Base-by-base conservation (phyloP, 306 rosid species). In the Vigna trinervia region DNA sequence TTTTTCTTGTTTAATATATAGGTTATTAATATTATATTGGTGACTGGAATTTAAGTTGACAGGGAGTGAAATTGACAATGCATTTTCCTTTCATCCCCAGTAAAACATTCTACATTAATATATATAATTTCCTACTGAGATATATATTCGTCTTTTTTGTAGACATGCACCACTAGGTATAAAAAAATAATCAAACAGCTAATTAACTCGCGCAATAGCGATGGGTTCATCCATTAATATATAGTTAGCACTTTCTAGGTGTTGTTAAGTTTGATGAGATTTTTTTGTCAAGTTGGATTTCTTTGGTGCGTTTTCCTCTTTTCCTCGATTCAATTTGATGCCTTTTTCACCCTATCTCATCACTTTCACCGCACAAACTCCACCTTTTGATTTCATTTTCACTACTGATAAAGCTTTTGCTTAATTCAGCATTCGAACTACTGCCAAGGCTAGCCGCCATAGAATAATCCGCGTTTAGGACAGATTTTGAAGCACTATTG, bases 221-320 rank as follows among this genome's bases (percentile, higher is more conserved):
- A 52, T 34, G 17, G 63, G 13, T 34, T 71, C 51, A 53, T 71
- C 64, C 22, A 36, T 52, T 30, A 5, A 34, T 62, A 32, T 14
- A 5, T 53, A 34, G 38, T 54, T 19, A 34, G 6, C 65, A 36
- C 53, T 54, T 36, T 71, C 4, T 28, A 54, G 60, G 52, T 19
- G 19, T 71, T 17, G 75, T 53, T 34, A 39, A 52, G 51, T 17
- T 51, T 52, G 62, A 71, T 54, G 52, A 12, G 19, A 30, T 60
- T 15, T 4, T 26, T 26, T 52, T 70, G 7, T 70, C 5, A 12
- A 15, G 50, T 71, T 71, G 38, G 11, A 0, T 52, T 71, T 71
- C 20, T 34, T 52, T 54, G 76, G 76, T 54, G 65, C 53, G 51
- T 20, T 72, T 53, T 72, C 76, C 52, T 50, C 60, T 54, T 38